Evolutionary conservation across 306 rosid species (phyloP), one percentile per base, ranked within the genome.

Genomic region (Inga laurina): DNA sequence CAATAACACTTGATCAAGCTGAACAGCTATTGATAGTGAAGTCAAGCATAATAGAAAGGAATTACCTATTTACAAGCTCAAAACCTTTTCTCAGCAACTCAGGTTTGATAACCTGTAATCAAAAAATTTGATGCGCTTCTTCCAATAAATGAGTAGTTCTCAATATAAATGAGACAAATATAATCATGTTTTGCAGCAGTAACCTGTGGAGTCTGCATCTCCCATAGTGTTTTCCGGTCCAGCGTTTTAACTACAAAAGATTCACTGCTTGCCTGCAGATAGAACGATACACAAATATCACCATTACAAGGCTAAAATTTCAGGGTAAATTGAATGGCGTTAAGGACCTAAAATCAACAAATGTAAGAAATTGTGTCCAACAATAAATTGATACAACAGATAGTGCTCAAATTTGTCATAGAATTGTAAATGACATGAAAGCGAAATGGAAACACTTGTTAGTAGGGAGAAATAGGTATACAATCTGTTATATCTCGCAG

Each of bases 181-280:
- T 39, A 72, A 51, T 77, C 61, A 68, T 78, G 22, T 51, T 76
- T 59, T 62, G 44, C 56, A 83, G 39, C 11, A 73, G 24, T 78
- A 86, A 95, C 98, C 99, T 96, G 98, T 10, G 99, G 99, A 70
- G 99, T 96, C 87, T 96, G 99, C 98, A 96, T 96, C 91, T 96
- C 98, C 99, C 99, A 92, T 43, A 94, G 90, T 30, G 90, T 90
- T 91, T 87, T 94, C 77, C 98, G 85, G 87, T 96, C 95, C 83
- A 96, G 86, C 24, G 99, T 96, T 92, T 41, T 88, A 65, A 90
- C 90, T 11, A 96, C 99, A 87, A 91, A 92, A 72, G 97, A 93
- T 72, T 90, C 91, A 39, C 59, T 78, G 88, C 91, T 92, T 87
- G 97, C 97, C 98, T 96, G 97, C 88, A 86, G 71, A 86, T 24